Evolutionary conservation across 495 filamentous ascomycete species (phyloP).

Genomic region (Penicillium macrosclerotiorum): DNA sequence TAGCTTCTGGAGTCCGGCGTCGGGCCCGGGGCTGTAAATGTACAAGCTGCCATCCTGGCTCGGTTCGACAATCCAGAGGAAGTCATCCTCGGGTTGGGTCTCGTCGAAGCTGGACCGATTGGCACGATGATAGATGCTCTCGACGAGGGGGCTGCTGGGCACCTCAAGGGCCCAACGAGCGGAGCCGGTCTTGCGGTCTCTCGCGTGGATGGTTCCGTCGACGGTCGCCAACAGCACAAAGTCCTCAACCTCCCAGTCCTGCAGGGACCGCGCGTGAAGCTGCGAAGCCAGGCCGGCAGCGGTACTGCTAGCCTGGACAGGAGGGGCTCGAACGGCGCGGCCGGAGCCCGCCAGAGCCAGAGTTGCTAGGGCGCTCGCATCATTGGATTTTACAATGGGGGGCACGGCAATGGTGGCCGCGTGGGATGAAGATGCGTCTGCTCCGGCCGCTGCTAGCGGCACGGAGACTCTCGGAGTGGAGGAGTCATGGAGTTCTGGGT

Average conservation of each 20-base stretch:
- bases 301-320: slow-evolving; percentile 60
- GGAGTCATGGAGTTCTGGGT: slow-evolving; percentile 37
- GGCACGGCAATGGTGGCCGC: slow-evolving; percentile 21
- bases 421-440: slow-evolving; percentile 13
- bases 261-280: slow-evolving; percentile 86
- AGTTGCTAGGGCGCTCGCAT: slow-evolving; percentile 93
- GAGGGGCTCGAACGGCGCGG: slow-evolving; percentile 80
- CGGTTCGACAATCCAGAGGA: slow-evolving; percentile 96
- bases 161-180: slow-evolving; percentile 80
- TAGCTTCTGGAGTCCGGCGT: slow-evolving; percentile 60
- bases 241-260: slow-evolving; percentile 99
- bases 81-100: slow-evolving; percentile 68
- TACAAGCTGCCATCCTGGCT: slow-evolving; percentile 86
- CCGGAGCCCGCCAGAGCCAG: slow-evolving; percentile 79
- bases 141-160: slow-evolving; percentile 77
- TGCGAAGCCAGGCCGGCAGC: slow-evolving; percentile 74
- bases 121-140: slow-evolving; percentile 77
- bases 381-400: slow-evolving; percentile 54
- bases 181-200: slow-evolving; percentile 81
- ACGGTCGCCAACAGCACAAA: slow-evolving; percentile 99
- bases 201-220: slow-evolving; percentile 92
- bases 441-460: slow-evolving; percentile 25
- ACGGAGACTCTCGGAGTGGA: slow-evolving; percentile 32
- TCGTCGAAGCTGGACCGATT: slow-evolving; percentile 61
- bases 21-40: slow-evolving; percentile 67